Evolutionary conservation across 306 rosid species (phyloP).

Genomic region (Ormosia semicastrata): DNA sequence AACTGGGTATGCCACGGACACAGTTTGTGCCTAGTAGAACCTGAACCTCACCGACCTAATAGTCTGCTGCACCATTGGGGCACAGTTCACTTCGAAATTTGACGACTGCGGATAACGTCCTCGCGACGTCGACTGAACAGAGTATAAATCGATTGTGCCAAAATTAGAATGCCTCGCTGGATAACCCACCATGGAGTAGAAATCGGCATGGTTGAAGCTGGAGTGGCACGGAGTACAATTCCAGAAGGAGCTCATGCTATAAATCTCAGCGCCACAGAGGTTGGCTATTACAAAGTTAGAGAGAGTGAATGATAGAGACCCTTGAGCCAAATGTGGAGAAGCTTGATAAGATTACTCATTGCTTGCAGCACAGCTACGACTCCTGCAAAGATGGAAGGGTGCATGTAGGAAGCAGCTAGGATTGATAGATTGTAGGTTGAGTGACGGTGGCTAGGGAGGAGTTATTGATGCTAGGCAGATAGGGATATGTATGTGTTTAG

Average conservation of each 20-base stretch:
- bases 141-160: constrained; percentile 68
- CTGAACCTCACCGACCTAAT: constrained; percentile 54
- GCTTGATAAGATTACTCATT: no score
- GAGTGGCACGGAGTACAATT: constrained; percentile 92
- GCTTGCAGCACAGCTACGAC: no score
- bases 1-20: constrained; percentile 61
- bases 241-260: constrained; percentile 81
- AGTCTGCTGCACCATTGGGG: constrained; percentile 27
- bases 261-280: constrained; percentile 94
- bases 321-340: no score
- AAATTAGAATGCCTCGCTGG: constrained; percentile 74
- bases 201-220: constrained; percentile 79
- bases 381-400: no score
- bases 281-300: no score
- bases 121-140: constrained; percentile 71
- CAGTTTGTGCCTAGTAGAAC: constrained; percentile 54
- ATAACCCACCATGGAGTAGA: constrained; percentile 87
- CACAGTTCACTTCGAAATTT: constrained; percentile 73
- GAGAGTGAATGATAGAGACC: no score
- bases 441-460: no score
- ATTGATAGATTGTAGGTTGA: no score
- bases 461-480: no score
- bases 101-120: constrained; percentile 95
- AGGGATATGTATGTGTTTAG: no score
- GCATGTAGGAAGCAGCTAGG: no score